A percentile compares a stretch with the other conserved stretches of the same genome.
Evolutionary conservation across 257 asterid genomes (phyloP).

Genomic region (Galeopsis tetrahit): DNA sequence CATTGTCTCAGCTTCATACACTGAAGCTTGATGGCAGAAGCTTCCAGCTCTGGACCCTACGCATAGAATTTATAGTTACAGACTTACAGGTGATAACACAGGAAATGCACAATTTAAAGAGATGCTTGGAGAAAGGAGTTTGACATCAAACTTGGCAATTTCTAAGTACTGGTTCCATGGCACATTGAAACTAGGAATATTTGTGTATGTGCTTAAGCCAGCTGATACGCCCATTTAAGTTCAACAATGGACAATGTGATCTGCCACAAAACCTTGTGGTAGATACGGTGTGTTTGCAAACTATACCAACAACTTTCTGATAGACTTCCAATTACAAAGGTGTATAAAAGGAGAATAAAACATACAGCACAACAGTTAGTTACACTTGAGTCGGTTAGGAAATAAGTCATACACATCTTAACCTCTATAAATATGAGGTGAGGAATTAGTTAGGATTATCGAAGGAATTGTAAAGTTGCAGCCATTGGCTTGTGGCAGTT

Average conservation of each 20-base stretch:
- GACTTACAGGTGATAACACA: neutral
- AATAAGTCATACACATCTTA: too few relatives aligned
- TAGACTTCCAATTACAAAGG: too few relatives aligned
- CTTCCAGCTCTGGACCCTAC: constrained; percentile 57
- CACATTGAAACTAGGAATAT: neutral
- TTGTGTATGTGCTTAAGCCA: neutral
- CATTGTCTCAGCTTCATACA: constrained; percentile 75
- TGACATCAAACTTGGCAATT: neutral
- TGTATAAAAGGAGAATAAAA: too few relatives aligned
- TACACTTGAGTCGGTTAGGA: too few relatives aligned
- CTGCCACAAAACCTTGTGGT: neutral
- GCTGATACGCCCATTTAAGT: neutral
- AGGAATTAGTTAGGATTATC: too few relatives aligned
- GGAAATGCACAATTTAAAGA: too few relatives aligned
- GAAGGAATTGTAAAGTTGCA: too few relatives aligned
- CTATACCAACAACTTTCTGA: too few relatives aligned
- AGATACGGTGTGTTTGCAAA: neutral
- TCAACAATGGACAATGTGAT: neutral
- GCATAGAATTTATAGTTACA: constrained; percentile 11
- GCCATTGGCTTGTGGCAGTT: too few relatives aligned
- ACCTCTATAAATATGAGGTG: too few relatives aligned
- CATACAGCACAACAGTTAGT: too few relatives aligned
- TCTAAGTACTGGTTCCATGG: neutral
- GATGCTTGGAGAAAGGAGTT: neutral
- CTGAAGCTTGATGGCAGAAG: constrained; percentile 53